Evolutionary conservation across 352 stramenopile genomes (phyloP), one percentile per base, ranked within the genome.

Genomic region (Globisporangium megalacanthum): DNA sequence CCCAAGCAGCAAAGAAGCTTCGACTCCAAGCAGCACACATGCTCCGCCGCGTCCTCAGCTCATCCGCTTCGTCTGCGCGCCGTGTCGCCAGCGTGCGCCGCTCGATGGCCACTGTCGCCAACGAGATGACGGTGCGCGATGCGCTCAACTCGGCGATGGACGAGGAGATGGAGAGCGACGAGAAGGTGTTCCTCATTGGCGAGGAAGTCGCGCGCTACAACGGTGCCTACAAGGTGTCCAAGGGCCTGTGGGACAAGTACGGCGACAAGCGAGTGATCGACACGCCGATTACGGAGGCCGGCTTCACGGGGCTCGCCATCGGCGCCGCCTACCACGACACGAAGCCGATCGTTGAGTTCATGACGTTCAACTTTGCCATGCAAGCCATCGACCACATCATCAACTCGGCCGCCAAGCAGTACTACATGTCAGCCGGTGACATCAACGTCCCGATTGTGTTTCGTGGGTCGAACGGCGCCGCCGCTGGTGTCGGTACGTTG

Each of bases 351-450:
- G 88, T 99, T 22, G 98, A 99, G 85, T 99, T 99, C 77, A 99
- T 99, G 98, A 99, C 97, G 29, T 99, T 98, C 72, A 99, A 99
- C 79, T 99, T 99, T 75, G 95, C 95, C 59, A 98, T 99, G 93
- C 97, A 99, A 69, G 97, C 97, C 33, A 99, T 99, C 66, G 97
- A 99, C 85, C 97, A 99, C 72, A 98, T 99, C 68, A 88, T 99
- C 52, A 99, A 99, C 76, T 98, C 89, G 58, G 97, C 97, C n/a
- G 97, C 97, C 57, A 99, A 99, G 84, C 96, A 99, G 63, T 98
- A 97, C 68, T 99, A 99, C 87, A 99, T 99, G 98, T 97, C 81
- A 57, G 96, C 92, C 52, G 97, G 97, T 45, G 89, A 99, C 72
- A 97, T 99, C 66, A 87, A 91, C 56, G 97, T 98, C 62, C 98